These are phyloP conservation scores for Cryptosporidium xiaoi DNA, from an alignment of 169 alveolate genomes.

Conservation along the genomic window DNA sequence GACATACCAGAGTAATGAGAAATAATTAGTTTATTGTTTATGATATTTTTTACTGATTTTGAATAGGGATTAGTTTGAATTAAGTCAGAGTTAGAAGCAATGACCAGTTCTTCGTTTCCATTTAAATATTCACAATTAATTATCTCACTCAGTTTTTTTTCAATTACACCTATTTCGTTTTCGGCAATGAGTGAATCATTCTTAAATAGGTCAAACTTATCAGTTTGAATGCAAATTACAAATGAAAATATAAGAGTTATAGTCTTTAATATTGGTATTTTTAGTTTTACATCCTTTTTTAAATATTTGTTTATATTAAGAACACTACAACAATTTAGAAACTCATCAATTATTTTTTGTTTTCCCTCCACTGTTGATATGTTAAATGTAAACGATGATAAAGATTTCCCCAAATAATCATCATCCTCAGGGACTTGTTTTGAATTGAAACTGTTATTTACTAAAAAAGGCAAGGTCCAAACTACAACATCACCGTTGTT, in stretches of 20 bases:
- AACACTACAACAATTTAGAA: slow-evolving; percentile 15
- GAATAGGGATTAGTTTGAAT: background rate
- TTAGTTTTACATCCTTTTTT: slow-evolving; percentile 3
- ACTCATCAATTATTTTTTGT: slow-evolving; percentile 3
- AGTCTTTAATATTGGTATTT: slow-evolving; percentile 26
- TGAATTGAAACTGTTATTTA: background rate
- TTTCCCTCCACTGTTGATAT: slow-evolving; percentile 3
- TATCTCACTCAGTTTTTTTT: slow-evolving; percentile 2
- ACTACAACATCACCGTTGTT: slow-evolving; percentile 46
- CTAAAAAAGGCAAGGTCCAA: slow-evolving; percentile 59
- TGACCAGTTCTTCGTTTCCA: background rate
- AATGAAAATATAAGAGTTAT: slow-evolving; percentile 28
- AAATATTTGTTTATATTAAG: slow-evolving; percentile 10
- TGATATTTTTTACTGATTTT: background rate
- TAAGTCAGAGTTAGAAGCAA: background rate
- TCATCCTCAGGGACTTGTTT: background rate
- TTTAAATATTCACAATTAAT: background rate
- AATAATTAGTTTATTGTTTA: background rate
- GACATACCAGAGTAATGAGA: slow-evolving; percentile 43
- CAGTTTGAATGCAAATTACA: slow-evolving; percentile 18
- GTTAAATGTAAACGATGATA: slow-evolving; percentile 19
- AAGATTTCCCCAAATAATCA: slow-evolving; percentile 28
- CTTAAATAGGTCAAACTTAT: background rate
- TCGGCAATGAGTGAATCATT: too few relatives aligned
- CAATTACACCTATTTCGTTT: slow-evolving; percentile 12